Evolutionary conservation across 2,329 filamentous ascomycete genomes (phyloP).

Genomic region (Trichoderma pleuroti): DNA sequence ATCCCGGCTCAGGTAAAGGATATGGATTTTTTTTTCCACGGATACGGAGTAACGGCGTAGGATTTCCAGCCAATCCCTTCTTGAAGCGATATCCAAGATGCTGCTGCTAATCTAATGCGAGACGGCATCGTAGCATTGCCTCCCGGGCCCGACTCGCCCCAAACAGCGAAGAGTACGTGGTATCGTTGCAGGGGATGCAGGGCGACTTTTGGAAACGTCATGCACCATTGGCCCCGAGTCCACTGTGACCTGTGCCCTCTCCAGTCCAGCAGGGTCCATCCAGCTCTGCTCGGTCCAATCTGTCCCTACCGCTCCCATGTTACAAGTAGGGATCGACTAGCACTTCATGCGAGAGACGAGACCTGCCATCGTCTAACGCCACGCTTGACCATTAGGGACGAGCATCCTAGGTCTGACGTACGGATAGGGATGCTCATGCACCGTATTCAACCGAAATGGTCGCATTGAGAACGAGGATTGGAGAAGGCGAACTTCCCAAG

Average conservation of each 20-base stretch:
- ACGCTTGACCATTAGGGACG: not conserved
- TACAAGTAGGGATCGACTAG: not conserved
- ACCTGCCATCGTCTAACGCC: slow-evolving; percentile 7
- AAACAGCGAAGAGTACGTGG: not conserved
- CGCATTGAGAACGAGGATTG: not conserved
- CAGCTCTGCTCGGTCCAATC: not conserved
- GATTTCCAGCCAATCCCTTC: not conserved
- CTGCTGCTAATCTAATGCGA: slow-evolving; percentile 4
- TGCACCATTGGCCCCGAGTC: not conserved
- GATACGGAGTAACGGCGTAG: not conserved
- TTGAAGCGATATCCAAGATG: not conserved
- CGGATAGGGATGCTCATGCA: not conserved
- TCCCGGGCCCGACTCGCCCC: not conserved
- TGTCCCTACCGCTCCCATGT: not conserved
- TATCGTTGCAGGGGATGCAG: slow-evolving; percentile 8
- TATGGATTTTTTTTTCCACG: not conserved
- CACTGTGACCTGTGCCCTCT: not conserved
- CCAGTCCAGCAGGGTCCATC: not conserved
- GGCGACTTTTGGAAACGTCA: not conserved
- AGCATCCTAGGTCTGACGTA: not conserved
- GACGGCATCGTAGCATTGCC: slow-evolving; percentile 8
- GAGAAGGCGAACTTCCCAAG: not conserved
- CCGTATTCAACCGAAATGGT: not conserved
- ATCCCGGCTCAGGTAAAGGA: not conserved
- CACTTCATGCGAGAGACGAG: not conserved